phyloP scores from a whole-genome alignment of 345 rosid species.

The Nasturtium officinale region DNA sequence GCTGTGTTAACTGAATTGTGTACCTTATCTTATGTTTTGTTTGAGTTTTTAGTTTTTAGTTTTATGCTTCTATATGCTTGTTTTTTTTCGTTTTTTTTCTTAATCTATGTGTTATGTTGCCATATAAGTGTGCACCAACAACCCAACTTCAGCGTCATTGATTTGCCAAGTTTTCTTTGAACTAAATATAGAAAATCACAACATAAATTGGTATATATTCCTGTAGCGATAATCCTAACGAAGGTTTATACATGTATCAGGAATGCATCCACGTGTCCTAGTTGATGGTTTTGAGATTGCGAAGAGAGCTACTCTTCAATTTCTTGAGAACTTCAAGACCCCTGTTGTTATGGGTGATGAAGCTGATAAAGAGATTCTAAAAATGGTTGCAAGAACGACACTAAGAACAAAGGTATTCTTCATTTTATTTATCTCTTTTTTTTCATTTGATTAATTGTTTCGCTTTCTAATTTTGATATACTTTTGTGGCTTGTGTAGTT shows the following conservation, averaged over 20 bases:
- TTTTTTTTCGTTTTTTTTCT: conserved; percentile 3
- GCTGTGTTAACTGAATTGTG: background rate
- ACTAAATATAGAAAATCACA: background rate
- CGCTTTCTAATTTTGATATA: background rate
- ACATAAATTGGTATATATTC: background rate
- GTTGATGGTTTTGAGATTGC: conserved; percentile 99
- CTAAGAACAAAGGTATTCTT: conserved; percentile 80
- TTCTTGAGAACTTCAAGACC: conserved; percentile 93
- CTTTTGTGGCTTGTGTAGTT: conserved; percentile 52
- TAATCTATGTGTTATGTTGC: background rate
- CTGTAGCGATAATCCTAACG: conserved; percentile 19
- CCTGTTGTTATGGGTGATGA: conserved; percentile 95
- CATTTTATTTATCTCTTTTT: conserved; percentile 14
- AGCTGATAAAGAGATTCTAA: conserved; percentile 89
- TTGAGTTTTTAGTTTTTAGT: background rate
- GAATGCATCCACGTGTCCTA: conserved; percentile 99
- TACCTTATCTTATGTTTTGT: background rate
- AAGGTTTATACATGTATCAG: conserved; percentile 46
- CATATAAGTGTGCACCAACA: background rate
- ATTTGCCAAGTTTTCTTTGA: conserved; percentile 19
- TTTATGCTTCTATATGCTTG: background rate
- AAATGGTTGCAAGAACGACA: conserved; percentile 98
- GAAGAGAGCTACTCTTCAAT: conserved; percentile 87
- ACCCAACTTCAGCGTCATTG: background rate
- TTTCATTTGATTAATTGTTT: conserved; percentile 3